Evolutionary conservation across 805 yeast genomes (phyloP).

Genomic region (Scheffersomyces amazonensis): DNA sequence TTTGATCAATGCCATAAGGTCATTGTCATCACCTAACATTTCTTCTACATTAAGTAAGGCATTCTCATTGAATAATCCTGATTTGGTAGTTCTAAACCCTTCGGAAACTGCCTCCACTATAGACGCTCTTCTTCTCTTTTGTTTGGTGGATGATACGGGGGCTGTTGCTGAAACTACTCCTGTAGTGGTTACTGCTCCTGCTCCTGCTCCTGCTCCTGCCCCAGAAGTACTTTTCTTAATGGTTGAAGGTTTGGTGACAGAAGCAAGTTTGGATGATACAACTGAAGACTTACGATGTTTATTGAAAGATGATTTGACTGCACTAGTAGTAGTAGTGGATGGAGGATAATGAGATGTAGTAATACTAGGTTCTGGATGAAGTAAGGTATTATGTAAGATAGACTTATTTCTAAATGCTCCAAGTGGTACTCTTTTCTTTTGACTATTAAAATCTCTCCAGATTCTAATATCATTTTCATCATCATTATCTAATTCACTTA

Average conservation of each 20-base stretch:
- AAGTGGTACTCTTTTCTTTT: slow-evolving; percentile 61
- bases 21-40: slow-evolving; percentile 51
- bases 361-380: slow-evolving; percentile 12
- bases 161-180: no score
- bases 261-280: background rate
- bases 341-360: background rate
- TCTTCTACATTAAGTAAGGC: slow-evolving; percentile 76
- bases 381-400: slow-evolving; percentile 23
- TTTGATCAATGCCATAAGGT: slow-evolving; percentile 40
- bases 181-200: background rate
- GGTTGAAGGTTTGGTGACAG: background rate
- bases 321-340: background rate
- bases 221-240: background rate
- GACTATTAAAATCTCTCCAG: slow-evolving; percentile 44
- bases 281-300: background rate
- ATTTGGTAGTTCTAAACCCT: slow-evolving; percentile 70
- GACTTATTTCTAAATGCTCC: slow-evolving; percentile 86
- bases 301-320: background rate
- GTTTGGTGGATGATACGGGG: slow-evolving; percentile 16
- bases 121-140: slow-evolving; percentile 58
- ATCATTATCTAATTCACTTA: slow-evolving; percentile 79
- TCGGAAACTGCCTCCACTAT: slow-evolving; percentile 74
- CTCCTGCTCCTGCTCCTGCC: background rate
- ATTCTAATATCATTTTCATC: slow-evolving; percentile 55
- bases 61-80: slow-evolving; percentile 74